A percentile compares a stretch with the other conserved stretches of the same genome.
Evolutionary conservation across 2,329 filamentous ascomycete species (phyloP).

Genomic region (Ascochyta koolunga): DNA sequence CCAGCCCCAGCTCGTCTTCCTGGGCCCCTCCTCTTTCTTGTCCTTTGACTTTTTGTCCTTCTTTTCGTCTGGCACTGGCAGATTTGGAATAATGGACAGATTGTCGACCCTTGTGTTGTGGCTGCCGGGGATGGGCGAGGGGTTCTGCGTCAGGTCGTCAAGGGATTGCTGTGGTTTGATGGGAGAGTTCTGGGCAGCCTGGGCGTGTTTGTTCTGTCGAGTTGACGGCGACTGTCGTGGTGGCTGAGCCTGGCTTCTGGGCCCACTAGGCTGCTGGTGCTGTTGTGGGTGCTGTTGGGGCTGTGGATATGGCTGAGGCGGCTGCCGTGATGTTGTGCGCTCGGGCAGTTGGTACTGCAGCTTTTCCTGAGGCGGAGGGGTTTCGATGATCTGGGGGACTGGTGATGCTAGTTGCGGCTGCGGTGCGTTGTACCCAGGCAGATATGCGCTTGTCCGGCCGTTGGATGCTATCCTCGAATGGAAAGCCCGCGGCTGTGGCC

Average conservation of each 20-base stretch:
- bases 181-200: conserved; percentile 42
- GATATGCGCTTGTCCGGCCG: conserved; percentile 60
- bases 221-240: conserved; percentile 29
- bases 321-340: conserved; percentile 56
- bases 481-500: conserved; percentile 55
- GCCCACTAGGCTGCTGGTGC: conserved; percentile 20
- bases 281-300: conserved; percentile 31
- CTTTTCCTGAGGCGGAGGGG: conserved; percentile 53
- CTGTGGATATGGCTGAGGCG: conserved; percentile 27
- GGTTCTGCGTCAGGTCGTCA: conserved; percentile 69
- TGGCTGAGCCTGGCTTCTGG: conserved; percentile 22
- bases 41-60: conserved; percentile 76
- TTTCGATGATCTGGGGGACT: conserved; percentile 70
- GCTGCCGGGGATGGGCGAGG: conserved; percentile 73
- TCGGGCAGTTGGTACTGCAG: conserved; percentile 53
- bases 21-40: conserved; percentile 70
- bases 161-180: conserved; percentile 58
- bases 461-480: conserved; percentile 63
- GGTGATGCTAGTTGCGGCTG: conserved; percentile 15
- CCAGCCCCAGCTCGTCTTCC: conserved; percentile 88
- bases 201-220: conserved; percentile 38
- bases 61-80: conserved; percentile 68
- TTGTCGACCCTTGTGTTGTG: conserved; percentile 72
- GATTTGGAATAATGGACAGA: conserved; percentile 79
- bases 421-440: conserved; percentile 53